Evolutionary conservation across 495 filamentous ascomycete genomes (phyloP).

Genomic region (Penicillium pancosmium): DNA sequence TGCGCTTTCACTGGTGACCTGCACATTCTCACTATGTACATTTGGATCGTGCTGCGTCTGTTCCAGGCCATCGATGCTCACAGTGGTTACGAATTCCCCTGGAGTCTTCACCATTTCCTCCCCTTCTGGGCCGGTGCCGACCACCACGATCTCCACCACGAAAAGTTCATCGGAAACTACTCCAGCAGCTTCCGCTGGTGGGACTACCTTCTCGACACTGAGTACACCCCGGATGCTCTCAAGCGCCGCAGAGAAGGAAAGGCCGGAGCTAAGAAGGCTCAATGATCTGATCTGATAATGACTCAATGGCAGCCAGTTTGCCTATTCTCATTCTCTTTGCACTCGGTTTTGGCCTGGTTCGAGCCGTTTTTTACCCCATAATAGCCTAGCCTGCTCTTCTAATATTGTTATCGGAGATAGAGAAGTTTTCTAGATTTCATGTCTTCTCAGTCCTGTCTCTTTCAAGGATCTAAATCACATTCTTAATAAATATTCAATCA

Average conservation of each 20-base stretch:
- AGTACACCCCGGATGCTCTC: conserved; percentile 83
- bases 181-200: conserved; percentile 98
- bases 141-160: conserved; percentile 95
- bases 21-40: conserved; percentile 96
- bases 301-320: background rate
- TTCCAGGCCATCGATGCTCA: conserved; percentile 99
- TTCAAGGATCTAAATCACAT: no score
- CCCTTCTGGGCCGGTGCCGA: conserved; percentile 98
- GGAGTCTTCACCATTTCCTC: conserved; percentile 90
- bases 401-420: no score
- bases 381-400: no score
- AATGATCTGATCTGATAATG: conserved; percentile 22
- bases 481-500: no score
- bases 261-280: conserved; percentile 60
- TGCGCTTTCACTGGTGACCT: conserved; percentile 80
- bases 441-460: no score
- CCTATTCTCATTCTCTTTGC: no score
- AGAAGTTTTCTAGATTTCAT: no score
- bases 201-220: conserved; percentile 92
- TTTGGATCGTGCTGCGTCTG: conserved; percentile 90
- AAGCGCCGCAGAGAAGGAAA: conserved; percentile 84
- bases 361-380: no score
- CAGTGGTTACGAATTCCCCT: conserved; percentile 96
- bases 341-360: no score
- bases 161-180: conserved; percentile 97